These are phyloP conservation scores for Rubia tinctorum DNA, from an alignment of 305 asterid genomes.

Conservation along the genomic window DNA sequence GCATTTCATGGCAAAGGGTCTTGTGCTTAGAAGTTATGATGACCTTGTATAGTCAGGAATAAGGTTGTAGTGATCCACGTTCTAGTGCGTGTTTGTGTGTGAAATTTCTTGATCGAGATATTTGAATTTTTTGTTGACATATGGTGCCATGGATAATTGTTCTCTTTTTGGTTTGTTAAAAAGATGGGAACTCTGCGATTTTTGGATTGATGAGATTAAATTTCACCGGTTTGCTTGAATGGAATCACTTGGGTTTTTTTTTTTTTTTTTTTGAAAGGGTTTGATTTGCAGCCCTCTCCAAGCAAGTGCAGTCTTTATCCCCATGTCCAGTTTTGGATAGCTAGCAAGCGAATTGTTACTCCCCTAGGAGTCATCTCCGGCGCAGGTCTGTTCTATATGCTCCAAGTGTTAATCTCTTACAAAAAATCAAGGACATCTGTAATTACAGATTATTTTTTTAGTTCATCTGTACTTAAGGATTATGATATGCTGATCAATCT, in stretches of 20 bases:
- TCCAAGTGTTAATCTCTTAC: neutral
- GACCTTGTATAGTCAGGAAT: neutral
- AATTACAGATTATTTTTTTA: too few relatives aligned
- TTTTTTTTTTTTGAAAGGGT: neutral
- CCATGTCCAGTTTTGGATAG: constrained; percentile 73
- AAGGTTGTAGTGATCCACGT: neutral
- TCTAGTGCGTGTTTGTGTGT: neutral
- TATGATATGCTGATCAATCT: neutral
- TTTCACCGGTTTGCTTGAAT: neutral
- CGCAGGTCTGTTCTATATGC: constrained; percentile 56
- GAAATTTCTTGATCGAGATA: neutral
- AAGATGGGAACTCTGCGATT: neutral
- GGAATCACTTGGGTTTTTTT: neutral
- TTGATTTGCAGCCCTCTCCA: constrained; percentile 40
- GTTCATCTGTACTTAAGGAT: neutral
- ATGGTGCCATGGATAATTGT: neutral
- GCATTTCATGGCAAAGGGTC: neutral
- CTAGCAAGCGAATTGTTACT: constrained; percentile 86
- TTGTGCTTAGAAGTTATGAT: neutral
- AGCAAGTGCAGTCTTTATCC: constrained; percentile 72
- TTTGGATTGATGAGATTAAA: neutral
- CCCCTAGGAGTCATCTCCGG: constrained; percentile 68
- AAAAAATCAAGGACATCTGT: neutral
- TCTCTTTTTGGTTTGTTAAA: neutral
- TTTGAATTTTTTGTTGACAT: neutral